A percentile compares a stretch with the other conserved stretches of the same genome.
These are phyloP conservation scores for Kwoniella shivajii DNA, from an alignment of 1,284 basidiomycete genomes.

Conservation along the genomic window DNA sequence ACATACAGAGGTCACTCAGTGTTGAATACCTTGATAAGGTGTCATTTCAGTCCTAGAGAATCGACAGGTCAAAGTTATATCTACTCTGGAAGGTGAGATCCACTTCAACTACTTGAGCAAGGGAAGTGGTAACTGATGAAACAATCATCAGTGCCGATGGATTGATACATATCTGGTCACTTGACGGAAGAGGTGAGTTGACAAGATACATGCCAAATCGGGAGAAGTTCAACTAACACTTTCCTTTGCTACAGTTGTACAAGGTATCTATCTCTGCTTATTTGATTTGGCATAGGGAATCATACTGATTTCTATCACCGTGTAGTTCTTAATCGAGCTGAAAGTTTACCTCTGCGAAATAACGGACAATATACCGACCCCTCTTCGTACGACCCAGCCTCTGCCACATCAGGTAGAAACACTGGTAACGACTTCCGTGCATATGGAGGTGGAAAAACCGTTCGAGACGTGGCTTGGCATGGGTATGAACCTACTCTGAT, in stretches of 20 bases:
- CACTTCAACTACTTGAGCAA: too few species aligned
- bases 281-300: neutral
- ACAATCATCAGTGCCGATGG: slow-evolving; percentile 32
- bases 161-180: slow-evolving; percentile 78
- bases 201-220: neutral
- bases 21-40: slow-evolving; percentile 89
- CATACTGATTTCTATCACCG: neutral
- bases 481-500: slow-evolving; percentile 76
- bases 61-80: slow-evolving; percentile 92
- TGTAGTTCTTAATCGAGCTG: slow-evolving; percentile 73
- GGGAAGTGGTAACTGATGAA: neutral
- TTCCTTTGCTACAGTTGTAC: slow-evolving; percentile 15
- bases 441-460: slow-evolving; percentile 26
- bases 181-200: slow-evolving; percentile 70
- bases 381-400: slow-evolving; percentile 24
- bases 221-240: neutral
- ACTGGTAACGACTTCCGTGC: slow-evolving; percentile 57
- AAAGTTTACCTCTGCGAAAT: slow-evolving; percentile 69
- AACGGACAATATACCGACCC: slow-evolving; percentile 47
- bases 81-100: slow-evolving; percentile 69
- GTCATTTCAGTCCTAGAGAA: slow-evolving; percentile 89
- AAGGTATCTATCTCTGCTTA: slow-evolving; percentile 17
- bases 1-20: slow-evolving; percentile 91
- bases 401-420: slow-evolving; percentile 45
- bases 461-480: slow-evolving; percentile 74